These are phyloP conservation scores for Celoporthe dispersa DNA, from an alignment of 2,329 filamentous ascomycete genomes.

Conservation along the genomic window DNA sequence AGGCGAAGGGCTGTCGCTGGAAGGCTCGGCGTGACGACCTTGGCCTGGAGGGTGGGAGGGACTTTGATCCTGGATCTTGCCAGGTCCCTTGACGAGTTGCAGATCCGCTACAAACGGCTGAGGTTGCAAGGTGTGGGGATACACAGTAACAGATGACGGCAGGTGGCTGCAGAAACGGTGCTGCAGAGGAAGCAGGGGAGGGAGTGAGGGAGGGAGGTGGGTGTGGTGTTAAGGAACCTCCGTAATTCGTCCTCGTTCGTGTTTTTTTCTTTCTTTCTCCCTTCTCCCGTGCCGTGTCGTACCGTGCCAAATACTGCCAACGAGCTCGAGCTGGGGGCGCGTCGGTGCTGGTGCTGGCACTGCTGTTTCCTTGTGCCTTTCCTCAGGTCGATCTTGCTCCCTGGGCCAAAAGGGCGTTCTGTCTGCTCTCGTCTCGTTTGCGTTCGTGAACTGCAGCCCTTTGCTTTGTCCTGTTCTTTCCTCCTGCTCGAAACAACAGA, in stretches of 20 bases:
- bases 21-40: constrained; percentile 8
- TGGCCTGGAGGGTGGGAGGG: neutral
- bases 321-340: neutral
- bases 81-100: constrained; percentile 13
- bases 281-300: neutral
- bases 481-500: neutral
- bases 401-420: neutral
- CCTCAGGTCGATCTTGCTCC: neutral
- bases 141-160: constrained; percentile 9
- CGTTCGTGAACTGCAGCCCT: neutral
- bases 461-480: neutral
- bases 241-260: neutral
- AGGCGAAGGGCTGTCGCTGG: constrained; percentile 7
- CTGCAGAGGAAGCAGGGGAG: constrained; percentile 1
- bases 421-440: neutral
- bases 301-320: neutral
- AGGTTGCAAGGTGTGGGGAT: constrained; percentile 10
- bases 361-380: neutral
- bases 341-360: neutral
- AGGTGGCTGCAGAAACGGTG: constrained; percentile 1
- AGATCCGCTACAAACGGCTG: constrained; percentile 18
- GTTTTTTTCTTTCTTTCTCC: neutral
- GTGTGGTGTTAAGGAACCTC: neutral
- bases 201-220: neutral
- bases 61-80: constrained; percentile 19